phyloP scores from a whole-genome alignment of 768 basidiomycete species.

The Agrocybe praecox region DNA sequence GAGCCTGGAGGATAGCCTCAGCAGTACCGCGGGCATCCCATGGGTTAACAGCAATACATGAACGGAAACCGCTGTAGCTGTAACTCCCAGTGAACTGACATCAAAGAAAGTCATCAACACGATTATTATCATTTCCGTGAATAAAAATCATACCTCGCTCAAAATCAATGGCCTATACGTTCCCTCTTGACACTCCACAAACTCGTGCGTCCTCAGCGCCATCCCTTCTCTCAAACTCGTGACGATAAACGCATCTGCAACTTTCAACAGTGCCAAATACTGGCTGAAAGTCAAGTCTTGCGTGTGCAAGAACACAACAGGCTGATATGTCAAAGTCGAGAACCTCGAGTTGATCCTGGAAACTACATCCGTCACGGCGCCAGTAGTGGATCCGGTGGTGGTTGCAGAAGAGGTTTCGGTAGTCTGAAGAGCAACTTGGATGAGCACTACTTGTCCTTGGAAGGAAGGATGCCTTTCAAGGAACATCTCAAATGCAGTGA shows the following conservation, averaged over 20 bases:
- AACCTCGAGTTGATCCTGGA: conserved; percentile 83
- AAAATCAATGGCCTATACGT: conserved; percentile 71
- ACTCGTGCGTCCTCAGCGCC: conserved; percentile 83
- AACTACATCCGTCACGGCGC: conserved; percentile 74
- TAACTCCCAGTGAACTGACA: conserved; percentile 85
- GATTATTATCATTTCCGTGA: not conserved
- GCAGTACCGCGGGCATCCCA: conserved; percentile 88
- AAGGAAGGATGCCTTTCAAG: conserved; percentile 79
- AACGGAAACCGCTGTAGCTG: conserved; percentile 84
- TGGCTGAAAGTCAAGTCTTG: conserved; percentile 85
- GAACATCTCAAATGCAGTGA: conserved; percentile 83
- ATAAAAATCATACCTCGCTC: conserved; percentile 59
- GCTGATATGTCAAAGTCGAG: conserved; percentile 85
- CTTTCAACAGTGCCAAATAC: conserved; percentile 79
- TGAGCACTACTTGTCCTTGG: conserved; percentile 80
- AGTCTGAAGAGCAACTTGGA: conserved; percentile 87
- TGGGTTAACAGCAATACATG: conserved; percentile 85
- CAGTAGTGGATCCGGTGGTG: conserved; percentile 49
- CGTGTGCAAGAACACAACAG: conserved; percentile 84
- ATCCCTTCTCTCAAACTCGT: conserved; percentile 87
- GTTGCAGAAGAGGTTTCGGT: conserved; percentile 68
- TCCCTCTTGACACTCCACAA: conserved; percentile 82
- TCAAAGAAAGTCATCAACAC: not conserved
- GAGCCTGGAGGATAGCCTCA: conserved; percentile 72
- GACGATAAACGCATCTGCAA: conserved; percentile 85